A percentile compares a stretch with the other conserved stretches of the same genome.
phyloP scores from a whole-genome alignment of 495 filamentous ascomycete species.

The Hyaloscypha finlandica region DNA sequence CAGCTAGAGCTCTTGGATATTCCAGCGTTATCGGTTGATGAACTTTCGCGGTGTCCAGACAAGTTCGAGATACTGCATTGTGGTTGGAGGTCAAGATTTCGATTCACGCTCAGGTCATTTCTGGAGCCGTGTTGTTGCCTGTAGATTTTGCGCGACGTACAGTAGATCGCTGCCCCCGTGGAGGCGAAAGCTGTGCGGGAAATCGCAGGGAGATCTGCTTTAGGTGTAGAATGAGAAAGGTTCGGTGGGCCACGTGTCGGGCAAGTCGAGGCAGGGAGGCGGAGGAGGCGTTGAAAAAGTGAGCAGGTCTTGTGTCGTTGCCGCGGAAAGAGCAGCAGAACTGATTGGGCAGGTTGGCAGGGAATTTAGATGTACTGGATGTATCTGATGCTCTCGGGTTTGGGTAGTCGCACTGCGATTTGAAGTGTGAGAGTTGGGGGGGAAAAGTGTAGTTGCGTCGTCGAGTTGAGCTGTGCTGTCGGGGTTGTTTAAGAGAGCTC shows the following conservation, averaged over 20 bases:
- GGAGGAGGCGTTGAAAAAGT: neutral
- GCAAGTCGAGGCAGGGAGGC: neutral
- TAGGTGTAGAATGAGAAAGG: slow-evolving; percentile 1
- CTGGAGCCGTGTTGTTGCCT: slow-evolving; percentile 18
- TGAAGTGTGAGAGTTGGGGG: neutral
- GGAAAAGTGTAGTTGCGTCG: neutral
- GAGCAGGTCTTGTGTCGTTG: neutral
- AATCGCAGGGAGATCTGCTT: neutral
- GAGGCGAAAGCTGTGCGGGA: neutral
- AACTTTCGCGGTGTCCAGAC: slow-evolving; percentile 29
- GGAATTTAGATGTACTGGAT: neutral
- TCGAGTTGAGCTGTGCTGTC: neutral
- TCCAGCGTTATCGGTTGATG: slow-evolving; percentile 31
- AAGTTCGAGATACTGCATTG: slow-evolving; percentile 33
- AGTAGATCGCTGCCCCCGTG: neutral
- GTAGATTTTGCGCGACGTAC: neutral
- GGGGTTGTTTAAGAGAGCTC: neutral
- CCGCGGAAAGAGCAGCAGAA: neutral
- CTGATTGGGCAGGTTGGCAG: neutral
- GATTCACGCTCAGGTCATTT: slow-evolving; percentile 29
- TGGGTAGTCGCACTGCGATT: neutral
- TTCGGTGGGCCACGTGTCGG: slow-evolving; percentile 5
- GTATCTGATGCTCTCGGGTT: neutral
- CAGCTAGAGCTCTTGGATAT: slow-evolving; percentile 1
- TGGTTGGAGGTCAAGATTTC: slow-evolving; percentile 22